Conservation (phyloP, 2,329 filamentous ascomycete genomes). For the Pseudogymnoascus sp. region DNA sequence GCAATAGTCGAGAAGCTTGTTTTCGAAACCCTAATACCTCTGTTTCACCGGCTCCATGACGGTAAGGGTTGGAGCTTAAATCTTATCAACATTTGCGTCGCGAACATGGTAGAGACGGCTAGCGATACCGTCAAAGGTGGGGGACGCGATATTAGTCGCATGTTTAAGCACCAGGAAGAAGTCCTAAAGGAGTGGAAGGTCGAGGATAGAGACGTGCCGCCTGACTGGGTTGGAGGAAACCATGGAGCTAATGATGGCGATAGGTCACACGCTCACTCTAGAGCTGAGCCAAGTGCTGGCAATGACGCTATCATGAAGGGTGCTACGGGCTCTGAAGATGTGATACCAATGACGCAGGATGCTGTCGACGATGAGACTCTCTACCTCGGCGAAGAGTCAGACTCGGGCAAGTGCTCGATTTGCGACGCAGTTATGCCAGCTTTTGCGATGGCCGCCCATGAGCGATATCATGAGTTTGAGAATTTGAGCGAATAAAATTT, state of each 20-base stretch:
- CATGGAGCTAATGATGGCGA: background rate
- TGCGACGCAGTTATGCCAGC: slow-evolving; percentile 40
- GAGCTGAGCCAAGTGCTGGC: slow-evolving; percentile 24
- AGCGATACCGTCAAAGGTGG: slow-evolving; percentile 35
- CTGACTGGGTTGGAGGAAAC: slow-evolving; percentile 14
- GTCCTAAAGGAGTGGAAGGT: slow-evolving; percentile 60
- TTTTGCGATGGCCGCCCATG: slow-evolving; percentile 43
- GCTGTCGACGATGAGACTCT: slow-evolving; percentile 5
- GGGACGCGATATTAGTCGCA: slow-evolving; percentile 71
- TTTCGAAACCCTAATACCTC: slow-evolving; percentile 55
- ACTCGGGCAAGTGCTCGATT: slow-evolving; percentile 28
- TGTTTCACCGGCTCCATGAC: slow-evolving; percentile 70
- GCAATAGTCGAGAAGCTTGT: slow-evolving; percentile 61
- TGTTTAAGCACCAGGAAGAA: slow-evolving; percentile 72
- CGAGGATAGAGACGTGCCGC: slow-evolving; percentile 35
- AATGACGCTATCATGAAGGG: slow-evolving; percentile 16
- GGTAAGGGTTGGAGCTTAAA: slow-evolving; percentile 64
- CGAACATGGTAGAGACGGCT: slow-evolving; percentile 65
- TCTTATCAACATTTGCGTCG: slow-evolving; percentile 77
- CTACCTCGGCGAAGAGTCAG: slow-evolving; percentile 20
- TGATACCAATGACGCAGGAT: slow-evolving; percentile 19
- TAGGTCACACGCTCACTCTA: background rate
- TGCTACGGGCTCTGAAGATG: slow-evolving; percentile 22
- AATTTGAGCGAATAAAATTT: slow-evolving; percentile 7
- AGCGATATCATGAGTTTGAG: slow-evolving; percentile 34